A percentile compares a stretch with the other conserved stretches of the same genome.
Conservation (phyloP, 352 stramenopile species). For the Phytophthora lateralis region DNA sequence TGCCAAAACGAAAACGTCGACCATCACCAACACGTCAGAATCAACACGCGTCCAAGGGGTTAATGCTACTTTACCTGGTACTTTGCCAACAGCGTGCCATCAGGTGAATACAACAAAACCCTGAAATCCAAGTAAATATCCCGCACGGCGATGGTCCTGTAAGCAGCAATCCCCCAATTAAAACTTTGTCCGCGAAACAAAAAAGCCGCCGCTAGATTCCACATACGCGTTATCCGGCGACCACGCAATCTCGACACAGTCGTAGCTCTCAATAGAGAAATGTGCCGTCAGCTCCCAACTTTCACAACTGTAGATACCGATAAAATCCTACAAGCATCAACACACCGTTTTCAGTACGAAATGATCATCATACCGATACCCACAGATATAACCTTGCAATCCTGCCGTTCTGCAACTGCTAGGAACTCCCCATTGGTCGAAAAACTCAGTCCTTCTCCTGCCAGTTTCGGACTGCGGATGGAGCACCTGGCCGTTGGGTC, state of each 20-base stretch:
- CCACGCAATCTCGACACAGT: slow-evolving; percentile 77
- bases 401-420: slow-evolving; percentile 70
- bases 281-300: slow-evolving; percentile 74
- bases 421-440: slow-evolving; percentile 61
- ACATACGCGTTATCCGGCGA: slow-evolving; percentile 73
- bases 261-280: slow-evolving; percentile 81
- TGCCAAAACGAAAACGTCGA: background rate
- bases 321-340: slow-evolving; percentile 52
- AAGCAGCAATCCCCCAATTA: background rate
- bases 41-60: background rate
- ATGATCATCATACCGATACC: background rate
- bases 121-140: slow-evolving; percentile 81
- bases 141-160: slow-evolving; percentile 62
- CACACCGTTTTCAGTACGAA: background rate
- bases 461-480: slow-evolving; percentile 75
- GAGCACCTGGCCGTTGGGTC: slow-evolving; percentile 58
- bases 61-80: slow-evolving; percentile 61
- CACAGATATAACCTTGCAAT: slow-evolving; percentile 59
- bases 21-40: background rate
- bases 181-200: background rate
- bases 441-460: slow-evolving; percentile 68
- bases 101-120: slow-evolving; percentile 70
- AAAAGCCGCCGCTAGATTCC: background rate
- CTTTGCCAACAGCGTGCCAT: slow-evolving; percentile 65
- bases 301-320: slow-evolving; percentile 79